Evolutionary conservation across 2,329 filamentous ascomycete species (phyloP).

Genomic region (Epichloe glyceriae): DNA sequence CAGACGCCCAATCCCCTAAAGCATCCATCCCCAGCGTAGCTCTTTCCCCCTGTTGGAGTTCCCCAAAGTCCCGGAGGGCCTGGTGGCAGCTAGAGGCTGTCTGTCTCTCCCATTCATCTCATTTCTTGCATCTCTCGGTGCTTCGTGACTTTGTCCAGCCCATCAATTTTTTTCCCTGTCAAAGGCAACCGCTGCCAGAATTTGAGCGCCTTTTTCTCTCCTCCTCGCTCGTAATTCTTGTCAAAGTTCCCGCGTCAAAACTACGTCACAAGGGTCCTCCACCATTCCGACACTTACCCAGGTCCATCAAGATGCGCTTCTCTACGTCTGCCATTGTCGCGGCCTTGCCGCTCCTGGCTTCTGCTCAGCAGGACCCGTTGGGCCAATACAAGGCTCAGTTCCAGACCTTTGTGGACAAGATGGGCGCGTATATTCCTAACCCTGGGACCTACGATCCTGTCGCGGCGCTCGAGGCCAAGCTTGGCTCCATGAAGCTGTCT

Average conservation of each 20-base stretch:
- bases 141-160: no score
- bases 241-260: neutral
- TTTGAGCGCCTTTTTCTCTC: neutral
- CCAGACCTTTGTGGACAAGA: conserved; percentile 49
- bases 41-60: neutral
- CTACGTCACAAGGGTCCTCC: neutral
- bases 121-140: neutral
- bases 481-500: conserved; percentile 30
- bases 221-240: neutral
- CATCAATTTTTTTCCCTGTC: neutral
- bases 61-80: neutral
- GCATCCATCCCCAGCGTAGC: neutral
- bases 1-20: neutral
- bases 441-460: conserved; percentile 29
- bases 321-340: conserved; percentile 35
- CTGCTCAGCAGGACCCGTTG: conserved; percentile 37
- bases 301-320: conserved; percentile 40
- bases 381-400: conserved; percentile 50
- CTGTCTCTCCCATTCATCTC: neutral
- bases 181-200: neutral
- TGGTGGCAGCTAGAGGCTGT: no score
- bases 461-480: conserved; percentile 28
- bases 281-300: neutral
- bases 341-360: conserved; percentile 42
- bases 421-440: conserved; percentile 38